phyloP scores from a whole-genome alignment of 225 moss, liverwort and hornwort genomes.

The Climacium dendroides region DNA sequence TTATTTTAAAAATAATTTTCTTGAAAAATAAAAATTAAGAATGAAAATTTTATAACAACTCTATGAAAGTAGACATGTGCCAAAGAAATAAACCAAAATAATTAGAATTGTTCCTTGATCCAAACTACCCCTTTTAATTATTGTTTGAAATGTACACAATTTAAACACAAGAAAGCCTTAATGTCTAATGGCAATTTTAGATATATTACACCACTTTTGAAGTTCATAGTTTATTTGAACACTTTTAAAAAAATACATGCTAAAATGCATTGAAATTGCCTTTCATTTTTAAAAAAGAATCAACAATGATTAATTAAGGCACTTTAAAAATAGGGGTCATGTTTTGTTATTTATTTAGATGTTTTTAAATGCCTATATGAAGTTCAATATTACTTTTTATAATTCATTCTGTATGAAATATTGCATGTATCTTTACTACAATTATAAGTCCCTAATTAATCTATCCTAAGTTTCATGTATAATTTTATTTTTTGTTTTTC shows the following conservation, averaged over 20 bases:
- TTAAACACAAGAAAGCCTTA: background rate
- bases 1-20: background rate
- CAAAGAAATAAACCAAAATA: background rate
- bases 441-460: background rate
- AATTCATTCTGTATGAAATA: background rate
- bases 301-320: background rate
- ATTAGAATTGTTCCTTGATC: background rate
- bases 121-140: background rate
- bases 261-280: background rate
- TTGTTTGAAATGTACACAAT: rapidly evolving
- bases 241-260: background rate
- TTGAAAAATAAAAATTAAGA: background rate
- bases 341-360: background rate
- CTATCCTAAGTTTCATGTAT: background rate
- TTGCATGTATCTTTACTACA: background rate
- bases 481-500: background rate
- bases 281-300: background rate
- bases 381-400: background rate
- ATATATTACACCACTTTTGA: background rate
- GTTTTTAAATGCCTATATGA: too few relatives aligned
- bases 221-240: background rate
- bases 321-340: background rate
- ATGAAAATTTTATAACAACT: background rate
- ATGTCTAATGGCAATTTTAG: background rate
- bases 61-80: background rate